These are phyloP conservation scores for Eimeria brunetti DNA, from an alignment of 169 alveolate genomes.

Conservation along the genomic window DNA sequence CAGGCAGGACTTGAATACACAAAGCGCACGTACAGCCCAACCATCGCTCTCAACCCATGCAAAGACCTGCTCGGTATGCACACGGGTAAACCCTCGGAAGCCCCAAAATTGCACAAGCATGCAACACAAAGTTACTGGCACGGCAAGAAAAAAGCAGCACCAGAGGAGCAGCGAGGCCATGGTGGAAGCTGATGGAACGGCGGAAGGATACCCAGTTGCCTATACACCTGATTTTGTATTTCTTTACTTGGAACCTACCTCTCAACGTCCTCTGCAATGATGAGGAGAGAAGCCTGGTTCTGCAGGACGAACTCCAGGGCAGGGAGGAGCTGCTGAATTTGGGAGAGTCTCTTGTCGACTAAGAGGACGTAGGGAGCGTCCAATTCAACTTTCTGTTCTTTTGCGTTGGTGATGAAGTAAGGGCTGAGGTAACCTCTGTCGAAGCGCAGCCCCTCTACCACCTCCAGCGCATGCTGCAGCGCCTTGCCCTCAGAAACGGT, in stretches of 20 bases:
- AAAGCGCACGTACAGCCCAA: background rate
- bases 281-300: slow-evolving; percentile 95
- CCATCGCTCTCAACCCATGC: background rate
- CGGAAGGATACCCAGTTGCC: background rate
- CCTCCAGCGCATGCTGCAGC: slow-evolving; percentile 98
- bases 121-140: background rate
- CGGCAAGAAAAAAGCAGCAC: background rate
- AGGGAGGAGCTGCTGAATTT: slow-evolving; percentile 96
- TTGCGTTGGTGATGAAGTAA: slow-evolving; percentile 97
- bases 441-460: slow-evolving; percentile 99
- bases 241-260: slow-evolving; percentile 31
- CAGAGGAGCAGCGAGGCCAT: background rate
- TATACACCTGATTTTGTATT: background rate
- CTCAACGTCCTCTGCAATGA: slow-evolving; percentile 99
- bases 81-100: background rate
- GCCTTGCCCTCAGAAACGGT: slow-evolving; percentile 99
- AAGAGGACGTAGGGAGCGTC: slow-evolving; percentile 97
- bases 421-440: slow-evolving; percentile 99
- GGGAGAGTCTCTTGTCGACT: slow-evolving; percentile 97
- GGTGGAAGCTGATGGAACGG: no score
- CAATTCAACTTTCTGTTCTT: slow-evolving; percentile 95
- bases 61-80: background rate
- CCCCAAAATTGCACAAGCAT: background rate
- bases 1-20: background rate
- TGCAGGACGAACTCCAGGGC: slow-evolving; percentile 97